phyloP scores from a whole-genome alignment of 2,329 filamentous ascomycete genomes.

The Talaromyces sp. region DNA sequence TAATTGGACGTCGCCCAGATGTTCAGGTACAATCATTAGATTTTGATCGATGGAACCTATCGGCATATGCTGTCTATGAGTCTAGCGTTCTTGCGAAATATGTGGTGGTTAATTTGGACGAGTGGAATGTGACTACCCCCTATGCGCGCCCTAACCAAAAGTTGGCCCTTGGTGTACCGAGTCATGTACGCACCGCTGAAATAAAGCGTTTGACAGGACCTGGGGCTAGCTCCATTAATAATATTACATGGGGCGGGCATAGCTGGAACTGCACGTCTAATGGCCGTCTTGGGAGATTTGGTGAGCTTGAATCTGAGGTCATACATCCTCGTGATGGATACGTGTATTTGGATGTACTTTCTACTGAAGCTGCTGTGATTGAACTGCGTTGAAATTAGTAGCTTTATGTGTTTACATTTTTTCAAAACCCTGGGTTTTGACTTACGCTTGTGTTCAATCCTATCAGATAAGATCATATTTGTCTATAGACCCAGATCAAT shows the following conservation, averaged over 20 bases:
- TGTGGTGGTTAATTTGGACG: conserved; percentile 15
- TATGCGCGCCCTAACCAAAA: conserved; percentile 12
- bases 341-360: neutral
- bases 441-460: too few species aligned
- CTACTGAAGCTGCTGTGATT: conserved; percentile 11
- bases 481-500: too few species aligned
- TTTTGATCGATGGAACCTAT: conserved; percentile 7
- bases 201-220: conserved; percentile 7
- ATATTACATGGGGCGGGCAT: conserved; percentile 13
- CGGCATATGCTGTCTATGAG: conserved; percentile 16
- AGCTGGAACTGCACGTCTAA: conserved; percentile 17
- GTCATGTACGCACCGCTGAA: neutral
- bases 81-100: conserved; percentile 10
- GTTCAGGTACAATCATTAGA: conserved; percentile 13
- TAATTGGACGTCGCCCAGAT: conserved; percentile 10
- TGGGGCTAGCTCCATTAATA: conserved; percentile 9
- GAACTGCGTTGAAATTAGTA: neutral
- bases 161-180: conserved; percentile 3
- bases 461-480: too few species aligned
- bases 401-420: neutral
- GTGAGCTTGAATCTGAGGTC: neutral
- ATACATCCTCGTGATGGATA: neutral
- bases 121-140: conserved; percentile 14
- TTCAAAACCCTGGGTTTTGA: too few species aligned
- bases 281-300: conserved; percentile 9